Evolutionary conservation across 2,329 filamentous ascomycete genomes (phyloP).

Genomic region (Penicillium sp.): DNA sequence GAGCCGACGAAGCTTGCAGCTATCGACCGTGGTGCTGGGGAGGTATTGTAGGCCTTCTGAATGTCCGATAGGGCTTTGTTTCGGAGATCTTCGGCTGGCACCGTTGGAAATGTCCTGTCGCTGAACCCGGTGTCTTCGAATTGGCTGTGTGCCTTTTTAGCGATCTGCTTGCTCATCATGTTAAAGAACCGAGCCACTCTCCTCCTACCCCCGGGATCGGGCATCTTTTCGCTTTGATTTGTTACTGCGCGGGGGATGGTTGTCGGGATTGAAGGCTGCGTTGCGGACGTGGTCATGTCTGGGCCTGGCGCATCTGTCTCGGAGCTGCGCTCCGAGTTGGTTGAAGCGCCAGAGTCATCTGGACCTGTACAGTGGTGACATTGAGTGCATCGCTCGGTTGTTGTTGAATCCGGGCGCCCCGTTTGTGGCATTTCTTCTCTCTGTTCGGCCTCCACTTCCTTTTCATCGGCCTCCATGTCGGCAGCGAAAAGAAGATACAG

Average conservation of each 20-base stretch:
- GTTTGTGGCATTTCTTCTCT: background rate
- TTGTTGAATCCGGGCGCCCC: too few relatives aligned
- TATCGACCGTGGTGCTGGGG: conserved; percentile 13
- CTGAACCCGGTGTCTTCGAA: conserved; percentile 53
- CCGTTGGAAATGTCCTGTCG: conserved; percentile 52
- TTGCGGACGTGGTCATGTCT: background rate
- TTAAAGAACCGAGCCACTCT: conserved; percentile 48
- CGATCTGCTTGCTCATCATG: conserved; percentile 47
- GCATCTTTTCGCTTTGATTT: conserved; percentile 17
- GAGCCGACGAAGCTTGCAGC: conserved; percentile 16
- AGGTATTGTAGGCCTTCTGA: conserved; percentile 34
- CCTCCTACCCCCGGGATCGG: conserved; percentile 36
- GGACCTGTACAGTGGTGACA: background rate
- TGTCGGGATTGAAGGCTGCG: conserved; percentile 2
- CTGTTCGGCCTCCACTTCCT: conserved; percentile 13
- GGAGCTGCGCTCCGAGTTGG: conserved; percentile 2
- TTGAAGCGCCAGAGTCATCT: background rate
- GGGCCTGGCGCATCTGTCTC: background rate
- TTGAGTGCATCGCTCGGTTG: conserved; percentile 1
- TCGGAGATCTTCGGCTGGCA: conserved; percentile 53
- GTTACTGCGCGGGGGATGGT: conserved; percentile 7
- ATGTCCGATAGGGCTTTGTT: conserved; percentile 45
- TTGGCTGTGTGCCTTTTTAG: conserved; percentile 48
- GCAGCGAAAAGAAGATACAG: conserved; percentile 53
- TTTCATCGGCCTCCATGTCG: conserved; percentile 29